These are phyloP conservation scores for Venturia aucupariae DNA, from an alignment of 2,329 filamentous ascomycete genomes.

Conservation along the genomic window DNA sequence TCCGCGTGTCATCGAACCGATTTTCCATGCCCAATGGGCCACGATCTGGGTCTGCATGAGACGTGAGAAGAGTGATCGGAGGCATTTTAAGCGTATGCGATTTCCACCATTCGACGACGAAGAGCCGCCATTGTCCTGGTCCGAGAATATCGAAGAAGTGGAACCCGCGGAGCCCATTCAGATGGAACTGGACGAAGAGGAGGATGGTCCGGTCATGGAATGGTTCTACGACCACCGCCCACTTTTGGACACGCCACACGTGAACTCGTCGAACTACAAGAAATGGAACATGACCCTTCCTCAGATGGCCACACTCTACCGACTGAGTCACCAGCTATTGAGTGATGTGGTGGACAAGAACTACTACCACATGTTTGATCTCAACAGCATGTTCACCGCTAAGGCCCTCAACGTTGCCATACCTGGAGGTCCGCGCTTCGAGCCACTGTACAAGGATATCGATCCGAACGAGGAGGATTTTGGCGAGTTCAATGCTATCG, in stretches of 20 bases:
- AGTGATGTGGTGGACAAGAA: conserved; percentile 93
- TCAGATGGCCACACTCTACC: conserved; percentile 93
- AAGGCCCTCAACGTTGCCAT: conserved; percentile 96
- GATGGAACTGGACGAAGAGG: conserved; percentile 91
- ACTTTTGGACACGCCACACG: conserved; percentile 80
- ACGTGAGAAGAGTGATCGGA: conserved; percentile 89
- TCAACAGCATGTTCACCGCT: conserved; percentile 88
- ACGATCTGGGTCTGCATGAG: conserved; percentile 99
- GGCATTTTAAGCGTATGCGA: conserved; percentile 97
- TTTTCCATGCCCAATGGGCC: conserved; percentile 97
- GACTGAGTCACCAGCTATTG: conserved; percentile 79
- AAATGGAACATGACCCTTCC: conserved; percentile 85
- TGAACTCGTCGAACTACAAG: conserved; percentile 96
- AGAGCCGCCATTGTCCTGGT: conserved; percentile 94
- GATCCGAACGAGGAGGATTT: conserved; percentile 99
- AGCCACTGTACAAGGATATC: conserved; percentile 96
- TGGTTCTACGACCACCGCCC: conserved; percentile 98
- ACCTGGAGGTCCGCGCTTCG: conserved; percentile 92
- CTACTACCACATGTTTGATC: conserved; percentile 95
- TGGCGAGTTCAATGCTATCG: conserved; percentile 98
- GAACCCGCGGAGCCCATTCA: conserved; percentile 96
- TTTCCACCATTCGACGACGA: conserved; percentile 98
- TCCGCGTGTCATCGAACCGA: conserved; percentile 91
- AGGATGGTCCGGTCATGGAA: conserved; percentile 83
- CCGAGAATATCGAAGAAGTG: conserved; percentile 97